These are phyloP conservation scores for Oryza glaberrima DNA, from an alignment of 176 grass and related monocot species.

Conservation along the genomic window DNA sequence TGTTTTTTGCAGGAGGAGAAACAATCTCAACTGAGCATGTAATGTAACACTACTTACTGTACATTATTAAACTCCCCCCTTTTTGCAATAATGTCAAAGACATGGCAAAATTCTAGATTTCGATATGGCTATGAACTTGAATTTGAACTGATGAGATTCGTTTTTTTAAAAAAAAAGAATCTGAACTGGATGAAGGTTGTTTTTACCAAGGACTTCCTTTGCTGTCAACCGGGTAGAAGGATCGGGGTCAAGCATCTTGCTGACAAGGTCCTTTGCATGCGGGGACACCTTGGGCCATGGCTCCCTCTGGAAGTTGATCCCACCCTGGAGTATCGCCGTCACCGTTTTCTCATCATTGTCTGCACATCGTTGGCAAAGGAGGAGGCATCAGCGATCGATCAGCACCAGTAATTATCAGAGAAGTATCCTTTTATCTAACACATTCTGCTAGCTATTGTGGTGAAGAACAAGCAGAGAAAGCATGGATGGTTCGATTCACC, in stretches of 20 bases:
- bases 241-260: slow-evolving; percentile 78
- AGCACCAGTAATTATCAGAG: not conserved
- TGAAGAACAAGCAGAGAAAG: not conserved
- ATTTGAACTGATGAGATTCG: not conserved
- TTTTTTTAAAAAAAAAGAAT: not conserved
- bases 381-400: not conserved
- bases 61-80: not conserved
- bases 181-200: slow-evolving; percentile 4
- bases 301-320: slow-evolving; percentile 71
- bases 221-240: slow-evolving; percentile 61
- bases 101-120: not conserved
- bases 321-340: slow-evolving; percentile 62
- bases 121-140: not conserved
- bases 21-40: slow-evolving; percentile 20
- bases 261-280: slow-evolving; percentile 83
- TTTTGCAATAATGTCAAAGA: not conserved
- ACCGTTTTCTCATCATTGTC: slow-evolving; percentile 81
- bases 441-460: not conserved
- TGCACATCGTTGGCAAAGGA: slow-evolving; percentile 8
- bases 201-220: slow-evolving; percentile 68
- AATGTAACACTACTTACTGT: not conserved
- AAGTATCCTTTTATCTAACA: not conserved
- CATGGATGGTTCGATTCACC: slow-evolving; percentile 35
- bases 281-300: slow-evolving; percentile 90
- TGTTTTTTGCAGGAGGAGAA: slow-evolving; percentile 38